Base-by-base conservation (phyloP, 2,329 filamentous ascomycete species). In the Ascochyta rabiei region DNA sequence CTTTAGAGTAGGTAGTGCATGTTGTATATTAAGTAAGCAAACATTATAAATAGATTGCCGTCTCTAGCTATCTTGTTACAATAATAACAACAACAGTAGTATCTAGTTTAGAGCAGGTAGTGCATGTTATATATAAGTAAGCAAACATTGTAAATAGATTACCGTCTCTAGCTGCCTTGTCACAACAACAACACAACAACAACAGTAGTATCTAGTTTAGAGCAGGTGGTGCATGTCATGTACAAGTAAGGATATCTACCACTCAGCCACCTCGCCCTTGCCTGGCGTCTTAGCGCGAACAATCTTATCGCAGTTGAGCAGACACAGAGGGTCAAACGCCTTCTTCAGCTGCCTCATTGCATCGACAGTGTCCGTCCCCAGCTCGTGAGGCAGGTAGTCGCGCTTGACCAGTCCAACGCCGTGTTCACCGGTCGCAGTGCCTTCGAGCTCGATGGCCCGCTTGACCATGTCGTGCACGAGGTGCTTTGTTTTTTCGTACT, bases 381-480 rank as follows among this genome's bases (percentile, higher is more conserved):
- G 79, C 76, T 96, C 90, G 68, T 93, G 88, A 9, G 86, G 82
- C 38, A 96, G 81, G 69, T 93, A 93, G 70, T 95, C 90, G 63
- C 90, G 81, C 83, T 96, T 96, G 52, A 93, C 89, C 42, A 96
- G 78, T 6, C 90, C 90, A 48, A 95, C 87, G 37, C 90, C 90
- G 73, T 96, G 90, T 75, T 96, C 90, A 48, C 90, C 91, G 12
- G 90, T 93, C 1, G 92, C 90, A 0, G 91, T 95, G 8, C 91
- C 91, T 75, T 95, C 90, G 79, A 92, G 84, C 77, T 91, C 89
- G 43, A 96, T 86, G 0, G 91, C 91, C 57, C 89, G 82, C 82
- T 93, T 92, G 51, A 93, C 89, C 91, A 95, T 95, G 53, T 86
- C 82, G 71, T 93, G 89, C 23, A 95, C 89, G 23, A 93, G 79